Conservation (phyloP, 805 yeast genomes). For the Wickerhamiella vanderwaltii region DNA sequence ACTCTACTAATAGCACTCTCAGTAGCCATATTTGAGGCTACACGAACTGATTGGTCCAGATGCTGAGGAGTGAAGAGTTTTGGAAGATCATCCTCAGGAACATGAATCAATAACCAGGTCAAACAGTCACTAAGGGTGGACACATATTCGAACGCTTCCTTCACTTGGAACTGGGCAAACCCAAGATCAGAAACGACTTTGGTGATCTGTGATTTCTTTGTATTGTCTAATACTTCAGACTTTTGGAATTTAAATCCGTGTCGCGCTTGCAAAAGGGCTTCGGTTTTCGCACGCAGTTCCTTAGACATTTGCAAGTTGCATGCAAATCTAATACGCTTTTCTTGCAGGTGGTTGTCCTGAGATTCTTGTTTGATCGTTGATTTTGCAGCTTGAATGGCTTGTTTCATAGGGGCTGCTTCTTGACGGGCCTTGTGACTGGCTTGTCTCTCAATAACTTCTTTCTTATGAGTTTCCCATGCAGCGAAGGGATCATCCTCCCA, state of each 20-base stretch:
- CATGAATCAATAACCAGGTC: constrained; percentile 73
- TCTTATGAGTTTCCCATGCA: constrained; percentile 44
- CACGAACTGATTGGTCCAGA: constrained; percentile 6
- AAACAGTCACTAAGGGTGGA: constrained; percentile 39
- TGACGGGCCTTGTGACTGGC: constrained; percentile 9
- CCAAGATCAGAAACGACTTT: constrained; percentile 39
- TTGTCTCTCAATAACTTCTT: constrained; percentile 17
- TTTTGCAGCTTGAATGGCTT: constrained; percentile 6
- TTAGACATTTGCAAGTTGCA: constrained; percentile 46
- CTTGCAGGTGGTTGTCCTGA: neutral
- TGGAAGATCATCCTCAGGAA: constrained; percentile 93
- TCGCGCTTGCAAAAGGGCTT: constrained; percentile 37
- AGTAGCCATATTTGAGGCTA: constrained; percentile 18
- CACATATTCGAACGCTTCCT: constrained; percentile 54
- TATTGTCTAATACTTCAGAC: constrained; percentile 19
- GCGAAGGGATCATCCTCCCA: constrained; percentile 55
- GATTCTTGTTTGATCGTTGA: constrained; percentile 7
- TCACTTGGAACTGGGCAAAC: constrained; percentile 55
- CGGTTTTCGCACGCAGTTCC: constrained; percentile 50
- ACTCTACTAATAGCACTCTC: constrained; percentile 51
- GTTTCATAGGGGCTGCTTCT: constrained; percentile 3
- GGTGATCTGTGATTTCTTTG: constrained; percentile 11
- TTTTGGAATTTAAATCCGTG: constrained; percentile 34
- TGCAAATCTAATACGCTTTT: constrained; percentile 27
- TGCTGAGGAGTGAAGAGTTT: constrained; percentile 20